These are phyloP conservation scores for Russula ochroleuca DNA, from an alignment of 768 basidiomycete species.

Conservation along the genomic window DNA sequence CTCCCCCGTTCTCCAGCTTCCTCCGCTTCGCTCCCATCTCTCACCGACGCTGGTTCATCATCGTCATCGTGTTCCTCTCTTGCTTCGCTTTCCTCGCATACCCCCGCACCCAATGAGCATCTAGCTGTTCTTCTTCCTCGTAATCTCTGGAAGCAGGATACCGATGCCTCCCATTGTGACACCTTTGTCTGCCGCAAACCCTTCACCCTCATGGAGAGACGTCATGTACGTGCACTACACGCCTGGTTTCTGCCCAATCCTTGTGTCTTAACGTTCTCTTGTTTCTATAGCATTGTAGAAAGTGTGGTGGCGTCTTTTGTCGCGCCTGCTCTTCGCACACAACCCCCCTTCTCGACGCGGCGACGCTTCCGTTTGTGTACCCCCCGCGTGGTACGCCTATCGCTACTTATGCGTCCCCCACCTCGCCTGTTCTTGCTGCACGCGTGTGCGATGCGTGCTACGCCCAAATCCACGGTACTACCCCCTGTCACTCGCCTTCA, in stretches of 20 bases:
- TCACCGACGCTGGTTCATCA: conserved; percentile 30
- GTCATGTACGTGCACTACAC: conserved; percentile 52
- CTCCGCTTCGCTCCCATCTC: conserved; percentile 29
- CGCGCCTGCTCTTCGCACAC: conserved; percentile 52
- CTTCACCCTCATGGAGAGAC: conserved; percentile 68
- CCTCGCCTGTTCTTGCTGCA: conserved; percentile 50
- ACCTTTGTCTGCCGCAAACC: conserved; percentile 62
- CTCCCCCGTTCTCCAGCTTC: conserved; percentile 25
- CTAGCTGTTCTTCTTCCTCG: conserved; percentile 70
- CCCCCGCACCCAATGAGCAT: conserved; percentile 54
- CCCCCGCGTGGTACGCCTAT: conserved; percentile 69
- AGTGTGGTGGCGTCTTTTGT: conserved; percentile 80
- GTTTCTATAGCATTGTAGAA: conserved; percentile 66
- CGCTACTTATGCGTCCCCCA: conserved; percentile 51
- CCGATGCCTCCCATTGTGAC: conserved; percentile 59
- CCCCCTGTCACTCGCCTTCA: conserved; percentile 37
- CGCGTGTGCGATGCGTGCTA: conserved; percentile 77
- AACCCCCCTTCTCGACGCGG: conserved; percentile 68
- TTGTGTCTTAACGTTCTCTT: neutral
- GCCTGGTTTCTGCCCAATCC: conserved; percentile 4
- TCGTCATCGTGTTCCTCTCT: conserved; percentile 29
- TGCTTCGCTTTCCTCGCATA: conserved; percentile 13
- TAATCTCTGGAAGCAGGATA: conserved; percentile 75
- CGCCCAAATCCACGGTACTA: conserved; percentile 64
- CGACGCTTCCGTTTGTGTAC: conserved; percentile 61